These are phyloP conservation scores for Peniophora sp. DNA, from an alignment of 1,284 basidiomycete species.

Conservation along the genomic window DNA sequence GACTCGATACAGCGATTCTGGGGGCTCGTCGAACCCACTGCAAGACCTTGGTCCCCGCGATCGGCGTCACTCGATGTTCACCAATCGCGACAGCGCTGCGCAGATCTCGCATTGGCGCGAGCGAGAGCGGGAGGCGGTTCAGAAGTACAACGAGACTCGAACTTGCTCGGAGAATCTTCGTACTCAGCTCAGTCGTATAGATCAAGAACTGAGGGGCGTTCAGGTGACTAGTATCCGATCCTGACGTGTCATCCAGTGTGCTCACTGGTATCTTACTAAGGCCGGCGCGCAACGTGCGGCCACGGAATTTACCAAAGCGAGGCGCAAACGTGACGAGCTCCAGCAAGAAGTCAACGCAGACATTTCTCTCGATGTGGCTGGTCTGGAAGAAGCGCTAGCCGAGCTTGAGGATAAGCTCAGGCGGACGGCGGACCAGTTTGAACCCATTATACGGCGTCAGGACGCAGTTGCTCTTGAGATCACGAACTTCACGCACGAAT, in stretches of 20 bases:
- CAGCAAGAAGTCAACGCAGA: conserved; percentile 65
- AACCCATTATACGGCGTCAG: conserved; percentile 31
- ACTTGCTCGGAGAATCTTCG: no score
- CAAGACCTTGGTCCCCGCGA: conserved; percentile 30
- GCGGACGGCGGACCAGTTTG: conserved; percentile 40
- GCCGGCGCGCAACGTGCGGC: conserved; percentile 19
- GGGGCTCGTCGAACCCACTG: conserved; percentile 33
- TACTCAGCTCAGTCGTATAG: neutral
- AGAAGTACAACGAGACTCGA: conserved; percentile 3
- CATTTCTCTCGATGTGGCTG: conserved; percentile 63
- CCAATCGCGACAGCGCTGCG: no score
- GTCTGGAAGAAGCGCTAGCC: conserved; percentile 56
- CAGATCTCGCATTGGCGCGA: neutral
- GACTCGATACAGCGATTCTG: conserved; percentile 27
- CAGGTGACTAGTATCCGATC: neutral
- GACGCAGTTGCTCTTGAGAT: no score
- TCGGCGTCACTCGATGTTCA: conserved; percentile 40
- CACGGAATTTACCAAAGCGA: conserved; percentile 17
- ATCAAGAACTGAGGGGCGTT: neutral
- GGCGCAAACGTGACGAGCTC: conserved; percentile 27
- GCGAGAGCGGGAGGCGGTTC: neutral
- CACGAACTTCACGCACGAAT: conserved; percentile 37
- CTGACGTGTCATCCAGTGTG: neutral
- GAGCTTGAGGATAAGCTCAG: conserved; percentile 47
- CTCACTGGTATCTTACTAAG: no score